Conservation (phyloP, 2,329 filamentous ascomycete genomes). For the Pseudocercospora vitis region DNA sequence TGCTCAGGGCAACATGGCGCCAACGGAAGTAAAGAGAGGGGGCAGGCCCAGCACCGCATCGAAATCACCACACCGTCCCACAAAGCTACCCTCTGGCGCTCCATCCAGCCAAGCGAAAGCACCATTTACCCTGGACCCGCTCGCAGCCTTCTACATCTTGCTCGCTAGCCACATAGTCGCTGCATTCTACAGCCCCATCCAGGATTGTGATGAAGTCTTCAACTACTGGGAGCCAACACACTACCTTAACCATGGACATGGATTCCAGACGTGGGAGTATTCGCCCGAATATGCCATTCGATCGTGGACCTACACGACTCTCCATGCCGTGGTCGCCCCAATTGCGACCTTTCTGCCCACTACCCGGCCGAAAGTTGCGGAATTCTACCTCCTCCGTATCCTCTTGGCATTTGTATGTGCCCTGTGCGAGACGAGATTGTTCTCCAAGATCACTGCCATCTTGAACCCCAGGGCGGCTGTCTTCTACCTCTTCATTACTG, state of each 20-base stretch:
- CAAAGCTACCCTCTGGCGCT: slow-evolving; percentile 22
- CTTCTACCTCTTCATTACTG: slow-evolving; percentile 74
- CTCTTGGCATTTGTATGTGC: slow-evolving; percentile 75
- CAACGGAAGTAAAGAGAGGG: slow-evolving; percentile 2
- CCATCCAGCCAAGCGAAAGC: neutral
- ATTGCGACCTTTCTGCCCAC: slow-evolving; percentile 58
- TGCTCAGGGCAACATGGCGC: slow-evolving; percentile 18
- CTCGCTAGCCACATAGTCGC: slow-evolving; percentile 71
- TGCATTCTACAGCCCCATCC: slow-evolving; percentile 82
- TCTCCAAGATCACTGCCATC: slow-evolving; percentile 70
- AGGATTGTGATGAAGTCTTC: slow-evolving; percentile 98
- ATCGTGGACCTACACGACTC: slow-evolving; percentile 84
- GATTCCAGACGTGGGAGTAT: slow-evolving; percentile 98
- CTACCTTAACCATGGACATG: slow-evolving; percentile 89
- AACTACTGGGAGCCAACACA: slow-evolving; percentile 99
- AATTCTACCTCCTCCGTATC: slow-evolving; percentile 87
- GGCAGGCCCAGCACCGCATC: slow-evolving; percentile 17
- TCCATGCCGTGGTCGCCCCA: slow-evolving; percentile 74
- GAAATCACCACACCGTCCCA: slow-evolving; percentile 25
- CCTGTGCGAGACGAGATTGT: slow-evolving; percentile 77
- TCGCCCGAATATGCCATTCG: slow-evolving; percentile 92
- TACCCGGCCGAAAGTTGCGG: slow-evolving; percentile 49
- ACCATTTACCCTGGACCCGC: neutral
- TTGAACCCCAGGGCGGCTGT: slow-evolving; percentile 82
- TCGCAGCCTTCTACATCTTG: slow-evolving; percentile 77